Percentiles rank a stretch among this genome's conserved stretches.
These are phyloP conservation scores for Dryadomyces sulphureus DNA, from an alignment of 2,329 filamentous ascomycete species.

Conservation along the genomic window DNA sequence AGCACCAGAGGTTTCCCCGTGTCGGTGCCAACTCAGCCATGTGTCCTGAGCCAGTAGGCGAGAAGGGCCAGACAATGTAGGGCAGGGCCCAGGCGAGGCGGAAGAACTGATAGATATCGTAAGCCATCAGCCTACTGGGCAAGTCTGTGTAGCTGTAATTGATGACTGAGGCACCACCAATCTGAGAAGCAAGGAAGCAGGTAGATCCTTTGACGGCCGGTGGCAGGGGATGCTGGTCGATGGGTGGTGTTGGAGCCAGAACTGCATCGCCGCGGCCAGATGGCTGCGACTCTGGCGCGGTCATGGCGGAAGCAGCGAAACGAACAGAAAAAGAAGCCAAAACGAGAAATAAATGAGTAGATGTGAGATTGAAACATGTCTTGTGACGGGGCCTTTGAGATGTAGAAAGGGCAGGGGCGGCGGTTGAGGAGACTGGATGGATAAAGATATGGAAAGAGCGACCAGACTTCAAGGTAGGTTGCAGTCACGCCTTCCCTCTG, in stretches of 20 bases:
- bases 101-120: constrained; percentile 42
- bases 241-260: background rate
- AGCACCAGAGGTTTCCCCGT: constrained; percentile 36
- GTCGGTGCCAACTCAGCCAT: constrained; percentile 53
- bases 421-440: no score
- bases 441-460: background rate
- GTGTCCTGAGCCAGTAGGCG: constrained; percentile 32
- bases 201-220: background rate
- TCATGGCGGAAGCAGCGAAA: background rate
- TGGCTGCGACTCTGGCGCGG: background rate
- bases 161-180: constrained; percentile 40
- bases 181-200: constrained; percentile 42
- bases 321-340: background rate
- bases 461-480: background rate
- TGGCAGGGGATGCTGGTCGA: background rate
- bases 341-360: background rate
- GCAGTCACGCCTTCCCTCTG: no score
- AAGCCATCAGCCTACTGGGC: constrained; percentile 33
- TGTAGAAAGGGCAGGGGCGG: no score
- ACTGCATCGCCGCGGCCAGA: background rate
- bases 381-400: no score
- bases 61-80: constrained; percentile 44
- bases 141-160: constrained; percentile 46
- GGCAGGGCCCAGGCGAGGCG: constrained; percentile 40
- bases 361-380: no score